Evolutionary conservation across 208 protist species (phyloP), one percentile per base, ranked within the genome.

Genomic region (Leishmania guyanensis): DNA sequence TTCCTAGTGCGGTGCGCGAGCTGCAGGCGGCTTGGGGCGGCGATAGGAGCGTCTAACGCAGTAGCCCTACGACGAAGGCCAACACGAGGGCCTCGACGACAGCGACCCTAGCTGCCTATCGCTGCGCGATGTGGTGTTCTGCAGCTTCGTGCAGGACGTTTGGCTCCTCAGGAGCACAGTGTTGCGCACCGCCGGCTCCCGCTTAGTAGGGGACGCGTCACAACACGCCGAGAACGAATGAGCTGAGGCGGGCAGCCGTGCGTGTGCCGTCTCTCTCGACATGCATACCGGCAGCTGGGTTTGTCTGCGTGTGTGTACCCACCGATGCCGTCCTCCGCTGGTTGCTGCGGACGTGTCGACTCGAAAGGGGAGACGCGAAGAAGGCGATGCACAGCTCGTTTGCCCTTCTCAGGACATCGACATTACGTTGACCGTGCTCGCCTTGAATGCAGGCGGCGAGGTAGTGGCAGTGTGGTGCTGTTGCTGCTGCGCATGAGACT

Each of bases 1-100:
- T 97, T 33, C 77, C 93, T n/a, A 94, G 93, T 75, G 89, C 93
- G 50, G 95, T 97, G 89, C 89, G 93, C 22, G 90, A 94, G 85
- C 78, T 97, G 56, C 86, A 95, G 83, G 87, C 86, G 5, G 89
- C 88, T 6, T 95, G 91, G 91, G 84, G 87, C 54, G 83, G 85
- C 17, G 81, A 88, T 39, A 82, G 60, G 91, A 91, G 78, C 87
- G 84, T 20, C 88, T 97, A 36, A 82, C 91, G 12, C 79, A 80
- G 69, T 89, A 95, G 74, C 90, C 93, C 0, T 96, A 92, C 86
- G 88, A 91, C 50, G 87, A 90, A 39, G 91, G 91, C 26, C 90
- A 94, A 79, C 81, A 87, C 77, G 91, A 95, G 77, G 93, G 93
- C 4, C 75, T 92, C 33, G 88, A 94, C 51, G 89, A 94, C 72